These are phyloP conservation scores for Cetradonia linearis DNA, from an alignment of 495 filamentous ascomycete genomes.

Conservation along the genomic window DNA sequence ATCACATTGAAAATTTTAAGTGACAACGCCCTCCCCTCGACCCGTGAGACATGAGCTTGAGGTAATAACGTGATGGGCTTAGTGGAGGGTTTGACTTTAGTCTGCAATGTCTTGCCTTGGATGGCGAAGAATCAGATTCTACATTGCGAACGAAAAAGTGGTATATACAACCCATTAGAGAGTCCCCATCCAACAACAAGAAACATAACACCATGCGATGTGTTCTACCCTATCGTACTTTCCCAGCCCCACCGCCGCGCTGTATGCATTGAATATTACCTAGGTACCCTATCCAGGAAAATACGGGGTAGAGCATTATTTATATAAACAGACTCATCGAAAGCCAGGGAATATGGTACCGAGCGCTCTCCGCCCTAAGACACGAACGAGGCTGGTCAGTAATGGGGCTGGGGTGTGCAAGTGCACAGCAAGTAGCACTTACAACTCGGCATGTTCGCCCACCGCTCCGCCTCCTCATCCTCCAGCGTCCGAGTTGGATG, in stretches of 20 bases:
- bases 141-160: no score
- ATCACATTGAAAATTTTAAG: no score
- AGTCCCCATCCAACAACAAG: no score
- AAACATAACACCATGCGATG: neutral
- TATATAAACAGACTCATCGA: neutral
- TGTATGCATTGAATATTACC: neutral
- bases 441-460: constrained; percentile 18
- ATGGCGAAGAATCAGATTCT: no score
- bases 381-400: neutral
- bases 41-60: no score
- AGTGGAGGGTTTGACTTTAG: no score
- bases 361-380: constrained; percentile 14
- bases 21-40: no score
- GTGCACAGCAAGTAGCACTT: neutral
- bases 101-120: no score
- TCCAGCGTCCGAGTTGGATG: neutral
- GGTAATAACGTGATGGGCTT: no score
- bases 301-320: neutral
- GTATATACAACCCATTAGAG: no score
- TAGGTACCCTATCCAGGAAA: constrained; percentile 1
- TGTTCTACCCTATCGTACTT: no score
- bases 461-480: constrained; percentile 20
- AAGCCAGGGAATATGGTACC: constrained; percentile 17
- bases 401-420: neutral
- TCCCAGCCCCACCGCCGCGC: constrained; percentile 10